Base-by-base conservation (phyloP, 2,329 filamentous ascomycete genomes). In the Cladophialophora chaetospira region DNA sequence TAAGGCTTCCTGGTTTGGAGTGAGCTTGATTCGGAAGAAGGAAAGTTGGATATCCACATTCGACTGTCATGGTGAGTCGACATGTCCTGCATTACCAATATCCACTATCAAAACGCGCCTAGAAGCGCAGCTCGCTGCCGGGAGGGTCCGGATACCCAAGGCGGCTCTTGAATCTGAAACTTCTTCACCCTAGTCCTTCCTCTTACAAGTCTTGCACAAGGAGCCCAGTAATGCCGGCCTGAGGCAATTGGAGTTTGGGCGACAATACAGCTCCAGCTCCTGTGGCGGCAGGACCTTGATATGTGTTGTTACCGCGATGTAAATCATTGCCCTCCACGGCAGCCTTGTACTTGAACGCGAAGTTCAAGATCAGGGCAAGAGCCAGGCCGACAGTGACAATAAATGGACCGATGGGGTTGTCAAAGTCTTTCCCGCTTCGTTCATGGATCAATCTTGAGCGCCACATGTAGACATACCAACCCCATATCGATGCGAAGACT, bases 351-450 rank as follows among this genome's bases (percentile, higher is more conserved):
- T 93, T 91, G 71, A 97, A 91, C 21, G 82, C 82, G 76, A 97
- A 96, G 72, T 99, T 99, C 66, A 96, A 71, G 58, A 91, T 79
- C 69, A 99, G 73, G 5, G 92, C 91, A 47, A 87, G 68, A 61
- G 89, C 87, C 69, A 99, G 72, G 3, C 91, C 89, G 33, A 88
- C 73, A 68, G 89, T 94, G 40, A 97, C 87, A 6, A 95, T 80
- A 53, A 97, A 74, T 0, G 94, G 94, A 0, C 94, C 94, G 58
- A 90, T 73, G 68, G 93, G 77, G 66, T 91, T 94, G 72, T 99
- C 93, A 72, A 99, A 95, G 67, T 97, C 92, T 72, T 88, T 93
- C 8, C 91, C 91, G 68, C 91, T 96, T 63, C 94, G 80, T 71
- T 90, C 84, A 35, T 88, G 73, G 69, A 99, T 99, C 80, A 97